These are phyloP conservation scores for Exserohilum rostratum DNA, from an alignment of 2,329 filamentous ascomycete genomes.

Conservation along the genomic window DNA sequence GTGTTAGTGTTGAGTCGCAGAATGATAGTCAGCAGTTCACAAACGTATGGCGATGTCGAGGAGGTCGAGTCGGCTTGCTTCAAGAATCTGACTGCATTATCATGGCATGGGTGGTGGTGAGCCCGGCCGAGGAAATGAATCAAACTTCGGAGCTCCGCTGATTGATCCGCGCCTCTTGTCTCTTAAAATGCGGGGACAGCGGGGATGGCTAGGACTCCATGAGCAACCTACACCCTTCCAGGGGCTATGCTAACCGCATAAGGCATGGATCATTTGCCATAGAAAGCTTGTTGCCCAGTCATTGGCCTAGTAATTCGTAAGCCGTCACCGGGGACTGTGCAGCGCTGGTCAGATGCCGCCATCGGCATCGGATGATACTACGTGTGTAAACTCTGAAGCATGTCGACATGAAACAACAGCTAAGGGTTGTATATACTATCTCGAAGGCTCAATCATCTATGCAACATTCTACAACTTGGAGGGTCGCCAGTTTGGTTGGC, in stretches of 20 bases:
- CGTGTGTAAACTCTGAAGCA: no score
- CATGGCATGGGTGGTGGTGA: background rate
- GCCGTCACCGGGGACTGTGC: no score
- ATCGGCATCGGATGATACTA: no score
- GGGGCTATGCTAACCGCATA: background rate
- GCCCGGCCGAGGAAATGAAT: no score
- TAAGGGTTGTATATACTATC: no score
- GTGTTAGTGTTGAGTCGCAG: background rate
- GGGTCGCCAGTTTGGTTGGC: constrained; percentile 57
- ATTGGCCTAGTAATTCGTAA: no score
- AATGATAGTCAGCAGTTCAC: background rate
- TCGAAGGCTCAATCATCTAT: no score
- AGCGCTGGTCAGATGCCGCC: no score
- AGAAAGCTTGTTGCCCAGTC: background rate
- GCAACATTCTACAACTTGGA: constrained; percentile 58
- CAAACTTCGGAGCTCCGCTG: background rate
- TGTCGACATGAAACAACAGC: no score
- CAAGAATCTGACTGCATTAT: no score
- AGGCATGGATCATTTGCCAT: background rate
- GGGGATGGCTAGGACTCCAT: background rate
- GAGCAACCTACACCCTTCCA: no score
- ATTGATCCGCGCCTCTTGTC: background rate
- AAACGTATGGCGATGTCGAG: background rate
- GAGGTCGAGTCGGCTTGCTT: background rate
- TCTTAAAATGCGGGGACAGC: background rate